Percentiles rank a stretch among this genome's conserved stretches.
Conservation (phyloP, 345 rosid genomes). For the Salix purpurea region DNA sequence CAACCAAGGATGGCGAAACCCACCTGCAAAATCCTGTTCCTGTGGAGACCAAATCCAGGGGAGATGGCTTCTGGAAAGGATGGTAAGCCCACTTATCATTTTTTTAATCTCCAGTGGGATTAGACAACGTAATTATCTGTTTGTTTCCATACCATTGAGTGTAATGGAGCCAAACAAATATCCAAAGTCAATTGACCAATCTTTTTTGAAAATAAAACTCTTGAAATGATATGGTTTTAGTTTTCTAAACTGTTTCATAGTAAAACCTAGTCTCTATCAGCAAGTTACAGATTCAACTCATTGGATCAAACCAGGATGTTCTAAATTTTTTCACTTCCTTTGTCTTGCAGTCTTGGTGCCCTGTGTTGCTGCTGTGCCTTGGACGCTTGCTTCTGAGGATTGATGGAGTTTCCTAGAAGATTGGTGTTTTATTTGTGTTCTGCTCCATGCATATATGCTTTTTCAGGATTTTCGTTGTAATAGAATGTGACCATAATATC, state of each 20-base stretch:
- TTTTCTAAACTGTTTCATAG: too few relatives aligned
- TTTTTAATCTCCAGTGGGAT: background rate
- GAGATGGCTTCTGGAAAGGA: constrained; percentile 77
- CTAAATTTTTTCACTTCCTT: background rate
- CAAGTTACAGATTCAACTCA: too few relatives aligned
- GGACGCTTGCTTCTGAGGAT: constrained; percentile 54
- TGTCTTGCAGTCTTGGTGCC: constrained; percentile 56
- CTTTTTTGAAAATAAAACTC: too few relatives aligned
- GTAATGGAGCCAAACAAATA: too few relatives aligned
- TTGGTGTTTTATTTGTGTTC: background rate
- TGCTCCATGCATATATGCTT: background rate
- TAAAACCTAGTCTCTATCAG: too few relatives aligned
- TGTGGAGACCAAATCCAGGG: constrained; percentile 52
- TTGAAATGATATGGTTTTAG: too few relatives aligned
- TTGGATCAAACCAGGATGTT: background rate
- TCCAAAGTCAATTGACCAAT: too few relatives aligned
- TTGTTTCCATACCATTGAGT: too few relatives aligned
- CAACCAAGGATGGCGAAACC: constrained; percentile 34
- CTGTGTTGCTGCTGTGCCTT: constrained; percentile 69
- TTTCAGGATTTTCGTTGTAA: background rate
- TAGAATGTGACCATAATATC: background rate
- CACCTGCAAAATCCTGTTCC: constrained; percentile 19
- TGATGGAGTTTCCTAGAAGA: background rate
- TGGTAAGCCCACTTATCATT: constrained; percentile 34
- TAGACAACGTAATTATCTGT: too few relatives aligned